These are phyloP conservation scores for Kodamaea jinghongensis DNA, from an alignment of 805 yeast genomes.

Conservation along the genomic window DNA sequence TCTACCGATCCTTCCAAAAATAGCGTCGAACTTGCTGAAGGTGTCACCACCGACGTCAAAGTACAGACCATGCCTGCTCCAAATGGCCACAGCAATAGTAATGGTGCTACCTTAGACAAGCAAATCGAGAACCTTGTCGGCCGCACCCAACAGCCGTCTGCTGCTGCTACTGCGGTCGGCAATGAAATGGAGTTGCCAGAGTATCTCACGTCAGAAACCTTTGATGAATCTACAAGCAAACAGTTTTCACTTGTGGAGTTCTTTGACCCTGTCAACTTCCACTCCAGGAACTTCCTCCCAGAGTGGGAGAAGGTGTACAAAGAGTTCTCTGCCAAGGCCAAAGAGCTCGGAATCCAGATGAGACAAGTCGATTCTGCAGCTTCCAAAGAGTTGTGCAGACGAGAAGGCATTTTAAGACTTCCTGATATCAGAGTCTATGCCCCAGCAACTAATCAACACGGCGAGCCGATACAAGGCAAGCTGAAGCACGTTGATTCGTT, in stretches of 20 bases:
- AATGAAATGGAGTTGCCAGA: background rate
- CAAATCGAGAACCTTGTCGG: too few species aligned
- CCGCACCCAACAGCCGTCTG: too few species aligned
- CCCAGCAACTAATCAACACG: conserved; percentile 37
- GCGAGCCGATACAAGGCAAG: conserved; percentile 23
- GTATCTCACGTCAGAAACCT: conserved; percentile 35
- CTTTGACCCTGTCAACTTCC: conserved; percentile 84
- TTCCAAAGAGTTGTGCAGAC: conserved; percentile 78
- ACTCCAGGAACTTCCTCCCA: conserved; percentile 78
- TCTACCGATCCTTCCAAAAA: too few species aligned
- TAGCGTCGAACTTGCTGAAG: too few species aligned
- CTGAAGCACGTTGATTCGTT: conserved; percentile 37
- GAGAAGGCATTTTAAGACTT: conserved; percentile 58
- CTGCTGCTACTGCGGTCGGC: too few species aligned
- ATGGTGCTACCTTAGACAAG: too few species aligned
- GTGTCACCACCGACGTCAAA: too few species aligned
- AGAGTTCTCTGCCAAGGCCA: conserved; percentile 44
- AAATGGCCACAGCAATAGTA: too few species aligned
- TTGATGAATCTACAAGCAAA: conserved; percentile 44
- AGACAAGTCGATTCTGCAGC: conserved; percentile 82
- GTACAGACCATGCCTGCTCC: too few species aligned
- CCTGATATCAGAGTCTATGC: conserved; percentile 74
- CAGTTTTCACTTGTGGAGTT: conserved; percentile 80
- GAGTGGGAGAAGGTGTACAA: conserved; percentile 69
- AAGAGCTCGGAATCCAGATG: conserved; percentile 49